Conservation (phyloP, 2,329 filamentous ascomycete species). For the Delphinella strobiligena region DNA sequence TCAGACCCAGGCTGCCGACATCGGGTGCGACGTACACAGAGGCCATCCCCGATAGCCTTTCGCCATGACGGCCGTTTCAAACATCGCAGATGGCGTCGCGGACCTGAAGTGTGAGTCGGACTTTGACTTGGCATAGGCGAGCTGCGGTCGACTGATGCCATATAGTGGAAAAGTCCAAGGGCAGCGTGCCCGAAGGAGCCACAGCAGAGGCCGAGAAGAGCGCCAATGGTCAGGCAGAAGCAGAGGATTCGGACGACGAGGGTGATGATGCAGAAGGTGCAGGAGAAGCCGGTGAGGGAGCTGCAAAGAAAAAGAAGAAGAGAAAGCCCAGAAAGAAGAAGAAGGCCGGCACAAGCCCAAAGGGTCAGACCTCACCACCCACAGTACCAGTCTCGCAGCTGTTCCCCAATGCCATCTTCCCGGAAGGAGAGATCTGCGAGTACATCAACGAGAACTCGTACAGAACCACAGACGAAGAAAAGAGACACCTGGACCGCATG, state of each 20-base stretch:
- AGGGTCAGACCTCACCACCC: slow-evolving; percentile 34
- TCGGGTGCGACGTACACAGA: too few species aligned
- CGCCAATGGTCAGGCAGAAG: slow-evolving; percentile 19
- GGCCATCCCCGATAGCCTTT: too few species aligned
- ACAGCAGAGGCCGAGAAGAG: slow-evolving; percentile 11
- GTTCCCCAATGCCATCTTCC: slow-evolving; percentile 33
- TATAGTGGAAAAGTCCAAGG: slow-evolving; percentile 9
- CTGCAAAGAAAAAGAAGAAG: slow-evolving; percentile 35
- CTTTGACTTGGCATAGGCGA: neutral
- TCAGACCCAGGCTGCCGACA: too few species aligned
- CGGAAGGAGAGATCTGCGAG: slow-evolving; percentile 33
- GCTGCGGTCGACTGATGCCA: neutral
- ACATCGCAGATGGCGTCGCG: slow-evolving; percentile 2
- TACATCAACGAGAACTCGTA: slow-evolving; percentile 34
- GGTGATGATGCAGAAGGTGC: slow-evolving; percentile 26
- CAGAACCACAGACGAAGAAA: slow-evolving; percentile 37
- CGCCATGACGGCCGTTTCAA: slow-evolving; percentile 6
- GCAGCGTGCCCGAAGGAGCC: slow-evolving; percentile 9
- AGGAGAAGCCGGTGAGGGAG: slow-evolving; percentile 17
- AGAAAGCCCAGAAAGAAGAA: slow-evolving; percentile 32
- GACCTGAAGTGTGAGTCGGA: slow-evolving; percentile 7
- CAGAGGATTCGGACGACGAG: slow-evolving; percentile 24
- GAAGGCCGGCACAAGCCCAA: slow-evolving; percentile 17
- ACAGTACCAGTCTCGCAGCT: slow-evolving; percentile 34
- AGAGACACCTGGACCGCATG: slow-evolving; percentile 30